Percentiles rank a stretch among this genome's conserved stretches.
phyloP scores from a whole-genome alignment of 768 basidiomycete species.

The Auriscalpium orientale region DNA sequence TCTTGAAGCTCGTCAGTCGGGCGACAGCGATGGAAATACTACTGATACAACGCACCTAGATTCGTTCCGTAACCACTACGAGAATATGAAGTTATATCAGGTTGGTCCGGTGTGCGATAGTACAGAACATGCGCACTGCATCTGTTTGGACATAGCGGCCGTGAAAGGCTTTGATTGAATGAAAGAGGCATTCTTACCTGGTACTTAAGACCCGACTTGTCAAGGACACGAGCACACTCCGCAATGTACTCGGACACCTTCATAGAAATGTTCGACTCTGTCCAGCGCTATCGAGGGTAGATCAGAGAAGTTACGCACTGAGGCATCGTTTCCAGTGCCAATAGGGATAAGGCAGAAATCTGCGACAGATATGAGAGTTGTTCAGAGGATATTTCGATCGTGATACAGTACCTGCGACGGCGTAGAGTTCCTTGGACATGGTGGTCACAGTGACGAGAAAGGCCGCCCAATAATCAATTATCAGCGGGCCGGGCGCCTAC shows the following conservation, averaged over 20 bases:
- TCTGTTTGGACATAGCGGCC: constrained; percentile 28
- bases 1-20: constrained; percentile 29
- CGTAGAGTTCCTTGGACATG: constrained; percentile 50
- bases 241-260: constrained; percentile 75
- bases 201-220: constrained; percentile 76
- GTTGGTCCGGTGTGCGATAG: background rate
- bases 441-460: background rate
- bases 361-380: constrained; percentile 20
- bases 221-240: constrained; percentile 76
- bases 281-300: background rate
- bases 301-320: constrained; percentile 34
- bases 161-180: background rate
- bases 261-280: constrained; percentile 2
- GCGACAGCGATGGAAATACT: background rate
- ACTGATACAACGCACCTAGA: constrained; percentile 47
- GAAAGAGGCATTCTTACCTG: constrained; percentile 41
- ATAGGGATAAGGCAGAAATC: constrained; percentile 90
- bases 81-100: background rate
- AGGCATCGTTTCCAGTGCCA: constrained; percentile 58
- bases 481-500: background rate
- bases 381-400: background rate
- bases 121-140: constrained; percentile 42
- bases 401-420: constrained; percentile 53
- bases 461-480: background rate
- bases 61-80: constrained; percentile 88